Conservation (phyloP, 2,329 filamentous ascomycete species). For the Penicillium sp. region DNA sequence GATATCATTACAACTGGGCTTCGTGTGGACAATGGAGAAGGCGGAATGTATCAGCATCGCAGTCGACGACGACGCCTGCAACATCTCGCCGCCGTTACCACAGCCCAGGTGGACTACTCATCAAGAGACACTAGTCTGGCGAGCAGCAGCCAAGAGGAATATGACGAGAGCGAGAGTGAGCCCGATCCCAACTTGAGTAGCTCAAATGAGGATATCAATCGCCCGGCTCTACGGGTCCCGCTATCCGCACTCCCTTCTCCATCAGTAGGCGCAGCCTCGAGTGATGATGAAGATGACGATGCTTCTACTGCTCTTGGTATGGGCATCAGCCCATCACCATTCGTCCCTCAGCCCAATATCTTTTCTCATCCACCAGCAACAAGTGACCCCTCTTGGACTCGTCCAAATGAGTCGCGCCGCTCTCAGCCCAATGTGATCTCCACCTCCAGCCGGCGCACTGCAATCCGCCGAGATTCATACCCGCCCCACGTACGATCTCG, state of each 20-base stretch:
- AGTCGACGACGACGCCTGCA: conserved; percentile 51
- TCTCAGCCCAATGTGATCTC: conserved; percentile 48
- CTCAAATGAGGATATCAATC: conserved; percentile 58
- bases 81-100: conserved; percentile 36
- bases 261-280: conserved; percentile 31
- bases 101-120: conserved; percentile 41
- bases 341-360: conserved; percentile 86
- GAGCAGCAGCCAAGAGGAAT: conserved; percentile 85
- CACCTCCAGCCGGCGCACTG: conserved; percentile 34
- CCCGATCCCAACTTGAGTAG: conserved; percentile 69
- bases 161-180: conserved; percentile 89
- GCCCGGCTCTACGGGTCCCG: conserved; percentile 22
- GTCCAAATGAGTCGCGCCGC: conserved; percentile 48
- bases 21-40: conserved; percentile 63
- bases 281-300: conserved; percentile 64
- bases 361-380: conserved; percentile 77
- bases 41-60: conserved; percentile 54
- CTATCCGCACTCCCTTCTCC: conserved; percentile 22
- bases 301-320: conserved; percentile 78
- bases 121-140: conserved; percentile 47
- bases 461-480: conserved; percentile 40
- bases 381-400: conserved; percentile 40
- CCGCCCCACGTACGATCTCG: conserved; percentile 30
- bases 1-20: conserved; percentile 90
- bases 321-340: conserved; percentile 53